phyloP scores from a whole-genome alignment of 192 early-diverging fungal genomes.

The Allomyces macrogynus region DNA sequence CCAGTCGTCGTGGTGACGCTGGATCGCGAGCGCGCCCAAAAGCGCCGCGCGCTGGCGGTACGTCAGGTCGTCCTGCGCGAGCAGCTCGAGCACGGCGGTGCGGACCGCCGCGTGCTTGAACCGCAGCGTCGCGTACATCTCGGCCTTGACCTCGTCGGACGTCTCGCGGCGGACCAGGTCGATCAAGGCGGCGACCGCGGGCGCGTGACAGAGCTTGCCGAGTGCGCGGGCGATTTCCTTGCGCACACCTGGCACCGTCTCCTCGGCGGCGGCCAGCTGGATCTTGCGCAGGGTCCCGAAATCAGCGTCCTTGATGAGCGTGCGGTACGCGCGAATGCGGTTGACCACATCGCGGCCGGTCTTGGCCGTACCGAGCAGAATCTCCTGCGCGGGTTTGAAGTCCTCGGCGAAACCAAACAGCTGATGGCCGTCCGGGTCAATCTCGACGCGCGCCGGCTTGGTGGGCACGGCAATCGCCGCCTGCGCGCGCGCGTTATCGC shows the following conservation, averaged over 20 bases:
- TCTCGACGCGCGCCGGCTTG: constrained; percentile 14
- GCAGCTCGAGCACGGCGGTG: neutral
- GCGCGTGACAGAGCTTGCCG: constrained; percentile 8
- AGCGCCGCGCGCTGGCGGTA: neutral
- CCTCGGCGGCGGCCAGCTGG: constrained; percentile 7
- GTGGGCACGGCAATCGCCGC: constrained; percentile 8
- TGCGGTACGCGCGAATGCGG: constrained; percentile 19
- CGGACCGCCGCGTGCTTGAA: neutral
- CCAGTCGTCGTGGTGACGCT: neutral
- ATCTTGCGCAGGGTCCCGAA: constrained; percentile 16
- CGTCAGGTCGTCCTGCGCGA: neutral
- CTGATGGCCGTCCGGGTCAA: constrained; percentile 24
- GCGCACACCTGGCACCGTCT: constrained; percentile 18
- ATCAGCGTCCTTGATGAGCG: constrained; percentile 21
- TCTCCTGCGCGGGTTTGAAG: constrained; percentile 15
- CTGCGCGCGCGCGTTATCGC: constrained; percentile 10
- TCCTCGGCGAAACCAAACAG: constrained; percentile 16
- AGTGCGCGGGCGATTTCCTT: constrained; percentile 16
- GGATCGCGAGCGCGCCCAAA: neutral
- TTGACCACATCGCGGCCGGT: constrained; percentile 14
- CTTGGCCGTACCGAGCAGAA: constrained; percentile 19
- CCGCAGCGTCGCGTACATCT: neutral
- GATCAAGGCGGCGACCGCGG: constrained; percentile 15
- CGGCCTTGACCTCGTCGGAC: neutral
- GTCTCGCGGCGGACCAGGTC: constrained; percentile 14